Evolutionary conservation across 768 basidiomycete species (phyloP).

Genomic region (Suillus paluster): DNA sequence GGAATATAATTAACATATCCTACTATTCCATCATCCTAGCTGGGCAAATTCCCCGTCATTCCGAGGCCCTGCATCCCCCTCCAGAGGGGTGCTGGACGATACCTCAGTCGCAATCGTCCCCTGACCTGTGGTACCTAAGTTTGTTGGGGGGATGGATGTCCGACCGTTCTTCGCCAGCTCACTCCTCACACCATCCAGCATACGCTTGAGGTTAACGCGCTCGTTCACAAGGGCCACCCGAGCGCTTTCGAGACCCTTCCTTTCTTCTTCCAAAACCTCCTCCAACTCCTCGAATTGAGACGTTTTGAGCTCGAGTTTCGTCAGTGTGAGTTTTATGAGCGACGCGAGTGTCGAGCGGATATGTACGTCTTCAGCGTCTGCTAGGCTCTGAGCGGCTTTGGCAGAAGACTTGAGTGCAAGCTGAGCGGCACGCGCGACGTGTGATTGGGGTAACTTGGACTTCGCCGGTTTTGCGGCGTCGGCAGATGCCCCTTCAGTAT

Average conservation of each 20-base stretch:
- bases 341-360: slow-evolving; percentile 80
- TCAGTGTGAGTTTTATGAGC: slow-evolving; percentile 82
- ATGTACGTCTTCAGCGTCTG: slow-evolving; percentile 79
- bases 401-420: slow-evolving; percentile 91
- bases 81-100: slow-evolving; percentile 44
- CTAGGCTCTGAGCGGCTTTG: slow-evolving; percentile 79
- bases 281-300: slow-evolving; percentile 94
- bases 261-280: slow-evolving; percentile 88
- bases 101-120: slow-evolving; percentile 63
- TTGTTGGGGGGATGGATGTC: slow-evolving; percentile 40
- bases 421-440: slow-evolving; percentile 80
- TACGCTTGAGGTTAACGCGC: slow-evolving; percentile 68
- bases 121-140: slow-evolving; percentile 62
- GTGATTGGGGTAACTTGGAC: slow-evolving; percentile 64
- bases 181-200: slow-evolving; percentile 66
- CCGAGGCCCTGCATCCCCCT: slow-evolving; percentile 59
- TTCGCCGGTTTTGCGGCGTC: slow-evolving; percentile 38
- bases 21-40: slow-evolving; percentile 39
- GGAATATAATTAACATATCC: slow-evolving; percentile 31
- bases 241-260: slow-evolving; percentile 81
- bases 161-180: slow-evolving; percentile 66
- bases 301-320: slow-evolving; percentile 95
- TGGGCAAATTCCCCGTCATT: slow-evolving; percentile 58
- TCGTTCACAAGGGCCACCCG: slow-evolving; percentile 82
- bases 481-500: slow-evolving; percentile 45